These are phyloP conservation scores for Begonia fuchsioides DNA, from an alignment of 306 rosid genomes.

Conservation along the genomic window DNA sequence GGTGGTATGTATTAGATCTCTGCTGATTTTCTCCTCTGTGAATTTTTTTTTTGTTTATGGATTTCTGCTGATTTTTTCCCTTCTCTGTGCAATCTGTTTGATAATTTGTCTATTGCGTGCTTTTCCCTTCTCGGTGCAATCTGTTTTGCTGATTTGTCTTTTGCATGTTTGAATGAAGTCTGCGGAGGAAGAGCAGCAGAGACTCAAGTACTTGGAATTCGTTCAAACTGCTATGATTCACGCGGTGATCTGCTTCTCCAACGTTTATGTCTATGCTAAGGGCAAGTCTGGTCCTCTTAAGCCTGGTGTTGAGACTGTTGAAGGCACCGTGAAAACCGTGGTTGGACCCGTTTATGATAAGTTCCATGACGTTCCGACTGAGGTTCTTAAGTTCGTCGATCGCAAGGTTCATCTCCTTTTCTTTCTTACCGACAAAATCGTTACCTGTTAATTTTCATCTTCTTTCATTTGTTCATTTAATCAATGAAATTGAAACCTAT, in stretches of 20 bases:
- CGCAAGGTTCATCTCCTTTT: constrained; percentile 25
- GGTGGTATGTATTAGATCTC: too few species aligned
- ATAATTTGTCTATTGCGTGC: too few species aligned
- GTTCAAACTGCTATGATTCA: constrained; percentile 29
- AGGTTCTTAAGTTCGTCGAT: constrained; percentile 34
- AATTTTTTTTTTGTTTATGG: too few species aligned
- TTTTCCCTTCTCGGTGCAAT: too few species aligned
- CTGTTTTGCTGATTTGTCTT: too few species aligned
- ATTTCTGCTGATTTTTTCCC: too few species aligned
- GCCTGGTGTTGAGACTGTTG: constrained; percentile 38
- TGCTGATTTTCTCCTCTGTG: too few species aligned
- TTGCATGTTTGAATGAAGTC: neutral
- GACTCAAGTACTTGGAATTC: constrained; percentile 39
- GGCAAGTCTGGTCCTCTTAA: constrained; percentile 39
- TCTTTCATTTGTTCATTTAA: too few species aligned
- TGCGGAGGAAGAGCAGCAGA: constrained; percentile 11
- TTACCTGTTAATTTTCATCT: too few species aligned
- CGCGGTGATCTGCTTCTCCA: constrained; percentile 16
- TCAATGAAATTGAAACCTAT: too few species aligned
- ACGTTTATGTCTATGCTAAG: constrained; percentile 28
- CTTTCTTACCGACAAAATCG: too few species aligned
- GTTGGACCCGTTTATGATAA: constrained; percentile 34
- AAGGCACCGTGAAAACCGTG: constrained; percentile 31
- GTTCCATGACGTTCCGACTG: constrained; percentile 23
- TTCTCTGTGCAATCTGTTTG: too few species aligned